Conservation (phyloP, 2,329 filamentous ascomycete species). For the Zymoseptoria pseudotritici region DNA sequence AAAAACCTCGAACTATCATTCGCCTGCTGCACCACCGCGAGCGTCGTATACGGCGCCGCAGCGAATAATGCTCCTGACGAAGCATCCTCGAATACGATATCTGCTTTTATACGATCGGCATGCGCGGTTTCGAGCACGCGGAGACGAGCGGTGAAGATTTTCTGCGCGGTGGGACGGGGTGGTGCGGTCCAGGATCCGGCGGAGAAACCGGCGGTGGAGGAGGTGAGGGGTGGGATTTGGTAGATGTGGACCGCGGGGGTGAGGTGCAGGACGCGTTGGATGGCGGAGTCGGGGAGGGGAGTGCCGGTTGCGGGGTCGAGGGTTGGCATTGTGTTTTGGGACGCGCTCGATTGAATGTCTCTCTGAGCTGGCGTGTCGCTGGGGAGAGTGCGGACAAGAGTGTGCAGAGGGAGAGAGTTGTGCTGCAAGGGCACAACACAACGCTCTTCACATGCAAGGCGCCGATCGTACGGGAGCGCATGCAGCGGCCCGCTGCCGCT, state of each 20-base stretch:
- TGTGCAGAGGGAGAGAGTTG: too few relatives aligned
- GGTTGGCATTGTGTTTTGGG: slow-evolving; percentile 46
- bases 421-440: too few relatives aligned
- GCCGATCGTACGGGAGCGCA: background rate
- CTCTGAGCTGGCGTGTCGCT: background rate
- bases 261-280: slow-evolving; percentile 78
- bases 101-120: slow-evolving; percentile 31
- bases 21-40: slow-evolving; percentile 64
- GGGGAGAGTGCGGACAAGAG: too few relatives aligned
- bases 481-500: background rate
- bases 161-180: slow-evolving; percentile 52
- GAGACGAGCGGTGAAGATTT: slow-evolving; percentile 79
- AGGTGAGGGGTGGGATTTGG: slow-evolving; percentile 71
- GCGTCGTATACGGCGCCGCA: slow-evolving; percentile 66
- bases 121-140: slow-evolving; percentile 42
- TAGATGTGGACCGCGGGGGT: slow-evolving; percentile 73
- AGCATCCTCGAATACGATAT: slow-evolving; percentile 72
- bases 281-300: slow-evolving; percentile 56
- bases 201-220: slow-evolving; percentile 65
- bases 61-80: slow-evolving; percentile 70
- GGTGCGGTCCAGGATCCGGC: slow-evolving; percentile 70
- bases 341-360: background rate
- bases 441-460: background rate
- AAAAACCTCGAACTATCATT: slow-evolving; percentile 79
- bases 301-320: slow-evolving; percentile 65